Evolutionary conservation across 495 filamentous ascomycete genomes (phyloP).

Genomic region (Penicillium soppii): DNA sequence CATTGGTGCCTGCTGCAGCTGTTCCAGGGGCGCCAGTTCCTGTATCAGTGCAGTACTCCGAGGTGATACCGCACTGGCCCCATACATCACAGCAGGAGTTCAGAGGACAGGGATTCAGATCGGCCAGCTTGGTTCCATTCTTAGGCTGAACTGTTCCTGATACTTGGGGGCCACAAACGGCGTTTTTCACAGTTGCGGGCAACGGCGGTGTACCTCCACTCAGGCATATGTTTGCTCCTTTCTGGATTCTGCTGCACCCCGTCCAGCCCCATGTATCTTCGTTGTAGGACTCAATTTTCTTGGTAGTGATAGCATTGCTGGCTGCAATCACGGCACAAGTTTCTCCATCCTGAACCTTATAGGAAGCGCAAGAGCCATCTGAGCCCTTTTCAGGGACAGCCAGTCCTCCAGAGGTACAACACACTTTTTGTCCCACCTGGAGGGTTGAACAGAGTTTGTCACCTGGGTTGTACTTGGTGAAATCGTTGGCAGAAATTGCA

Average conservation of each 20-base stretch:
- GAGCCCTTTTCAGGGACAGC: no score
- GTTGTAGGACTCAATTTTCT: slow-evolving; percentile 5
- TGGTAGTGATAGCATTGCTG: background rate
- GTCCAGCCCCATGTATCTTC: slow-evolving; percentile 29
- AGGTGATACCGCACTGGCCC: slow-evolving; percentile 48
- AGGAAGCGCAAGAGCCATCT: no score
- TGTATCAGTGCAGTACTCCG: slow-evolving; percentile 43
- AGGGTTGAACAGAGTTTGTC: no score
- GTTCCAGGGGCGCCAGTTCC: slow-evolving; percentile 39
- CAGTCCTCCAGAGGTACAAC: no score
- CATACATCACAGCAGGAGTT: slow-evolving; percentile 36
- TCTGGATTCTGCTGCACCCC: slow-evolving; percentile 37
- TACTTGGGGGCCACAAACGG: slow-evolving; percentile 47
- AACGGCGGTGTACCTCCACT: slow-evolving; percentile 47
- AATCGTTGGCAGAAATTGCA: no score
- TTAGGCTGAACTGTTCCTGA: slow-evolving; percentile 26
- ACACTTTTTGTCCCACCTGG: no score
- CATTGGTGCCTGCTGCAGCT: slow-evolving; percentile 27
- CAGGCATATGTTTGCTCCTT: slow-evolving; percentile 41
- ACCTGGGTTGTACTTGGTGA: no score
- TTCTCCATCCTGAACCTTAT: no score
- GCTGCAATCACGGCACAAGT: background rate
- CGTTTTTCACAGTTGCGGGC: slow-evolving; percentile 34
- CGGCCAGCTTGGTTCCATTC: slow-evolving; percentile 11
- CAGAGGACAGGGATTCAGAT: slow-evolving; percentile 26